Conservation (phyloP, 768 basidiomycete species). For the Lactifluus volemus region DNA sequence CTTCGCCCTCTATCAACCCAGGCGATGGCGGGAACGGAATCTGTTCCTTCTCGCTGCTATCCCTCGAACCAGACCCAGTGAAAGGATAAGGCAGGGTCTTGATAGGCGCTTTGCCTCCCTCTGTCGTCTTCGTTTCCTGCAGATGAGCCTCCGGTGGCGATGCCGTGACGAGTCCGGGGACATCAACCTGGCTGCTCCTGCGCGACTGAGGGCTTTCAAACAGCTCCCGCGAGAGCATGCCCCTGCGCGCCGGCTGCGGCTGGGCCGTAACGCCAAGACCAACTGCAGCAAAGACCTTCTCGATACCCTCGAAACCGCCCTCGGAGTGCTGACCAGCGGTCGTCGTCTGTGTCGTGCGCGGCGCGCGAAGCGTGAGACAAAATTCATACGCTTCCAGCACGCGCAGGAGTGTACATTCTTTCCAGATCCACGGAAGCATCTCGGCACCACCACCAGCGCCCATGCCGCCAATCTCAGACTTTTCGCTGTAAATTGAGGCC, state of each 20-base stretch:
- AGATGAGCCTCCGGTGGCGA: too few relatives aligned
- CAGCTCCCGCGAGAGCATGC: too few relatives aligned
- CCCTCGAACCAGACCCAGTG: too few relatives aligned
- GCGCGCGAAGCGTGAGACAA: neutral
- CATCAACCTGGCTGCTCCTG: too few relatives aligned
- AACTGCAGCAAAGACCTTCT: conserved; percentile 48
- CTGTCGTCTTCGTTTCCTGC: neutral
- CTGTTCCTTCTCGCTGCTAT: too few relatives aligned
- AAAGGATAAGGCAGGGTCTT: conserved; percentile 44
- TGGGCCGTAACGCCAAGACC: conserved; percentile 28
- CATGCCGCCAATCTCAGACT: conserved; percentile 24
- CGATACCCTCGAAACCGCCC: conserved; percentile 40
- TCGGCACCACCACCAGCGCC: conserved; percentile 25
- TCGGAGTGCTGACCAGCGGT: conserved; percentile 25
- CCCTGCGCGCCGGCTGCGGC: too few relatives aligned
- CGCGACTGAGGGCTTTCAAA: too few relatives aligned
- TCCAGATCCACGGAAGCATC: conserved; percentile 36
- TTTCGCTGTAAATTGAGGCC: conserved; percentile 34
- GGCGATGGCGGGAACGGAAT: conserved; percentile 13
- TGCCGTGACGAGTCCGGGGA: neutral
- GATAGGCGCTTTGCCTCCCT: too few relatives aligned
- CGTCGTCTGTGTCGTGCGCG: conserved; percentile 21
- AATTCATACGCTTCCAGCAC: too few relatives aligned
- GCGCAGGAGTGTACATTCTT: conserved; percentile 23
- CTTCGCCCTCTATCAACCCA: conserved; percentile 14